A percentile compares a stretch with the other conserved stretches of the same genome.
phyloP scores from a whole-genome alignment of 2,329 filamentous ascomycete genomes.

The Fusarium brachygibbosum region DNA sequence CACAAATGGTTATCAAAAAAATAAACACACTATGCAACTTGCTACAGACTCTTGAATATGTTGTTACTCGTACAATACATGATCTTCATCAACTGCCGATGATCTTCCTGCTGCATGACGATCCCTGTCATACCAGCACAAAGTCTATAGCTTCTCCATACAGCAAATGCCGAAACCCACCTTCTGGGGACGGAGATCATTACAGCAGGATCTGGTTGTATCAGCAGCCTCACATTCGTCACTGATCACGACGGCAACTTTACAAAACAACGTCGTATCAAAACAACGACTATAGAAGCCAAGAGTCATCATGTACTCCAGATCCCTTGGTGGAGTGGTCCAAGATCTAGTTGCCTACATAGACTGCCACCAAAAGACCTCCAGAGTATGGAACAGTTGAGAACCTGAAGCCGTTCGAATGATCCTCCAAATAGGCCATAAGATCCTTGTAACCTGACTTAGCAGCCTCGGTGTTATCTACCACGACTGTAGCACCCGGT shows the following conservation, averaged over 20 bases:
- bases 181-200: background rate
- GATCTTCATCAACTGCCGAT: slow-evolving; percentile 13
- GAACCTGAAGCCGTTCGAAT: slow-evolving; percentile 63
- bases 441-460: slow-evolving; percentile 62
- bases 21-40: background rate
- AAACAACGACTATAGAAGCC: background rate
- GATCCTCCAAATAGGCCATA: slow-evolving; percentile 59
- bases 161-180: background rate
- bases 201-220: background rate
- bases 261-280: background rate
- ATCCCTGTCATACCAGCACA: slow-evolving; percentile 3
- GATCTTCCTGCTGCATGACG: slow-evolving; percentile 17
- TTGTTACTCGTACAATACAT: background rate
- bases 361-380: slow-evolving; percentile 49
- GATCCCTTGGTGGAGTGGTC: accelerated
- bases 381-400: slow-evolving; percentile 51
- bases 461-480: slow-evolving; percentile 62
- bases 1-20: background rate
- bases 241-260: too few relatives aligned
- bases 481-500: slow-evolving; percentile 62
- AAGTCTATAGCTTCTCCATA: background rate
- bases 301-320: background rate
- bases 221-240: background rate
- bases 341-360: slow-evolving; percentile 23
- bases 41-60: background rate